Evolutionary conservation across 164 flowering plant genomes (phyloP), one percentile per base, ranked within the genome.

Genomic region (Tetrastigma voinierianum): DNA sequence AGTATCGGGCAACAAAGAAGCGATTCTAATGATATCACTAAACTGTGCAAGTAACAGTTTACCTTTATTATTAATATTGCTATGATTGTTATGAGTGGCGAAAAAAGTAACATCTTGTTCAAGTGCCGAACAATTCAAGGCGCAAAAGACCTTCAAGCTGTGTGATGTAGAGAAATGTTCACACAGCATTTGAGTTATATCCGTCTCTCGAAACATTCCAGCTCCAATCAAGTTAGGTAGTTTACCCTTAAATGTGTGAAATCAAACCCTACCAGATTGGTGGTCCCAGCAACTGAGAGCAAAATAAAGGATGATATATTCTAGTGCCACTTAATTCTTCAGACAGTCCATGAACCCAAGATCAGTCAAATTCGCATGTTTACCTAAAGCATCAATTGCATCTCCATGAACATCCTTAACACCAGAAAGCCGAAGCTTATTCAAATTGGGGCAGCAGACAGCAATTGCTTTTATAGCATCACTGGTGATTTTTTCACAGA

Each of bases 141-240:
- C 97, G 77, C 92, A 86, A 72, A 96, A 60, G 23, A 90, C 92
- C 79, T 82, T 86, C 83, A 96, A 82, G 76, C 82, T 85, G 21
- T 70, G 74, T 13, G 92, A 86, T n/a, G n/a, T n/a, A n/a, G n/a
- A n/a, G n/a, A 49, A 85, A 78, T 21, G 88, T 76, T 44, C 88
- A 64, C 67, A 89, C 88, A 62, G 86, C 80, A 62, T 57, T 58
- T 1, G 87, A 76, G 52, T 72, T 40, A 96, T 75, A 79, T 88
- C 92, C 23, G 99, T 93, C n/a, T 74, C 97, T 81, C 13, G 96
- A 93, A 72, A 91, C 97, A 80, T 96, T 96, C 99, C 43, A 96
- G 62, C 9, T n/a, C 92, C 93, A 47, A 64, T 74, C 74, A 96
- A 82, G 67, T 84, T 79, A n/a, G 93, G 96, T 59, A 93, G 82